A percentile compares a stretch with the other conserved stretches of the same genome.
phyloP scores from a whole-genome alignment of 345 rosid species.

The Acer campestre region DNA sequence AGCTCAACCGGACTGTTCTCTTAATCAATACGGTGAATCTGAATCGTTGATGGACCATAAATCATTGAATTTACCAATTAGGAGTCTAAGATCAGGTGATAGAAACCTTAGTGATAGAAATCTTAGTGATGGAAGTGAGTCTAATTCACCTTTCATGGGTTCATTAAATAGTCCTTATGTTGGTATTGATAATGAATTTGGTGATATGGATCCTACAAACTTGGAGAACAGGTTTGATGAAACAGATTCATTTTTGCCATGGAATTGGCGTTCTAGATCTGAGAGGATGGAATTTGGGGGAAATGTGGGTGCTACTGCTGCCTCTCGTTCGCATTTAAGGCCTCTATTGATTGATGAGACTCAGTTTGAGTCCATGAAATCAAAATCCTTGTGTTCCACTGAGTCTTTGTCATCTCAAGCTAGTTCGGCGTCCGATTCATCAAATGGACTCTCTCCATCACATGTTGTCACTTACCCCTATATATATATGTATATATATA shows the following conservation, averaged over 20 bases:
- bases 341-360: conserved; percentile 65
- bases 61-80: conserved; percentile 78
- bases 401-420: conserved; percentile 42
- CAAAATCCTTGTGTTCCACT: conserved; percentile 47
- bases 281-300: conserved; percentile 44
- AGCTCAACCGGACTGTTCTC: conserved; percentile 49
- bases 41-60: conserved; percentile 25
- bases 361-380: conserved; percentile 43
- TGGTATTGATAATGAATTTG: conserved; percentile 32
- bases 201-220: conserved; percentile 31
- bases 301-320: conserved; percentile 5
- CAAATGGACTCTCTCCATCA: conserved; percentile 45
- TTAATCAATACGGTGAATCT: conserved; percentile 33
- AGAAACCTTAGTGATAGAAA: conserved; percentile 21
- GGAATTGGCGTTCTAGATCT: conserved; percentile 43
- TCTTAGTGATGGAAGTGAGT: conserved; percentile 36
- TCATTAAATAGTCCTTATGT: conserved; percentile 27
- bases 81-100: conserved; percentile 58
- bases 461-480: conserved; percentile 24
- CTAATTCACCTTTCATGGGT: conserved; percentile 30
- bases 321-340: conserved; percentile 45
- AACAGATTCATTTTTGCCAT: conserved; percentile 37
- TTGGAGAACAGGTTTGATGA: conserved; percentile 42
- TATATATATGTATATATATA: no score
- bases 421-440: conserved; percentile 45